Evolutionary conservation across 176 grass and related monocot genomes (phyloP).

Genomic region (Eremochloa ophiuroides): DNA sequence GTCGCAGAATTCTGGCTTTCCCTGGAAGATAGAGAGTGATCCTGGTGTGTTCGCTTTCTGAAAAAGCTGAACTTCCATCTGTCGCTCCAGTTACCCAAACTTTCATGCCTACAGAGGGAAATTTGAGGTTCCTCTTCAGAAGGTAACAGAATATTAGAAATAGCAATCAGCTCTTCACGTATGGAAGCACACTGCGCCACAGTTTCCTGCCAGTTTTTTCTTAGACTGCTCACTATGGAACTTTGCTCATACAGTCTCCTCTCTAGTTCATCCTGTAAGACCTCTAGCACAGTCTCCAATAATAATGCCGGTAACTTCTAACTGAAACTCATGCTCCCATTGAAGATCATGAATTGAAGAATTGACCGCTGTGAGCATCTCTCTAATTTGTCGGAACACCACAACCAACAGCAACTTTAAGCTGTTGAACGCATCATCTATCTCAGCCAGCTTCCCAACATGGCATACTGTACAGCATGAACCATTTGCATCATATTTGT

Average conservation of each 20-base stretch:
- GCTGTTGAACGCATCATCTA: constrained; percentile 53
- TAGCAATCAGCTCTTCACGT: constrained; percentile 68
- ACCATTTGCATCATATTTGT: constrained; percentile 3
- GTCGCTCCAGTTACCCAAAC: constrained; percentile 46
- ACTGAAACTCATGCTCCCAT: constrained; percentile 76
- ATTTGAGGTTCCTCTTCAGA: constrained; percentile 46
- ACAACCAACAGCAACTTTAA: constrained; percentile 49
- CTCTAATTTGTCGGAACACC: constrained; percentile 60
- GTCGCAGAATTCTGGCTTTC: constrained; percentile 34
- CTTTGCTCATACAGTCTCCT: constrained; percentile 61
- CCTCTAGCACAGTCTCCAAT: constrained; percentile 62
- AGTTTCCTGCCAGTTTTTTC: constrained; percentile 65
- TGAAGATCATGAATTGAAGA: constrained; percentile 47
- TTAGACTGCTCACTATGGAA: constrained; percentile 50
- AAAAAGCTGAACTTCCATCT: constrained; percentile 68
- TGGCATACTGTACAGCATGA: neutral
- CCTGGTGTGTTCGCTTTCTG: constrained; percentile 37
- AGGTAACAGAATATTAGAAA: constrained; percentile 52
- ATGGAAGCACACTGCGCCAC: constrained; percentile 50
- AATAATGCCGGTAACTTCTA: constrained; percentile 62
- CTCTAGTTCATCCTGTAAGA: constrained; percentile 68
- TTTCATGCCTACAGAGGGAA: constrained; percentile 35
- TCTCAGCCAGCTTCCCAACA: constrained; percentile 35
- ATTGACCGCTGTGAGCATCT: constrained; percentile 46
- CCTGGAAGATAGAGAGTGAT: constrained; percentile 34